A percentile compares a stretch with the other conserved stretches of the same genome.
phyloP scores from a whole-genome alignment of 2,329 filamentous ascomycete genomes.

The Torrubiella hemipterigena region DNA sequence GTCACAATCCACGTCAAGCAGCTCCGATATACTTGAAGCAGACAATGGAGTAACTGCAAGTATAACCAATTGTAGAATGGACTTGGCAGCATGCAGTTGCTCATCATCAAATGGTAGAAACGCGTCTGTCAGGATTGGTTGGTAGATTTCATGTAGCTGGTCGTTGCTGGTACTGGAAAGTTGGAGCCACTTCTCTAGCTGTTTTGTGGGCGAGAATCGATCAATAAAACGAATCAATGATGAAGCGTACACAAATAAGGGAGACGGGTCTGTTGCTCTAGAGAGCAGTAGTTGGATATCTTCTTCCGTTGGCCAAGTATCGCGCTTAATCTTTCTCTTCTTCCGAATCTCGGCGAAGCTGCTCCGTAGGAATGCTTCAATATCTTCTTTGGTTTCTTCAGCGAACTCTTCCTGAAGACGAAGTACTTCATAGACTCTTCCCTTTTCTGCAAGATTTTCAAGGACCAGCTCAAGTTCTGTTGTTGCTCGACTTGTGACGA shows the following conservation, averaged over 20 bases:
- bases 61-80: not conserved
- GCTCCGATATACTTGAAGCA: not conserved
- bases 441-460: not conserved
- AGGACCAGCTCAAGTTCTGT: not conserved
- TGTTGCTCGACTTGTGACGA: not conserved
- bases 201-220: not conserved
- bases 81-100: not conserved
- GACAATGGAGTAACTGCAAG: not conserved
- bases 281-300: not conserved
- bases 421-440: slow-evolving; percentile 1
- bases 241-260: slow-evolving; percentile 2
- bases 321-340: not conserved
- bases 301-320: slow-evolving; percentile 1
- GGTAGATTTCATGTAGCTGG: not conserved
- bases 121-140: not conserved
- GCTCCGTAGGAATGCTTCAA: not conserved
- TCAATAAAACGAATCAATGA: slow-evolving; percentile 5
- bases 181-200: not conserved
- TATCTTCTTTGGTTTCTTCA: slow-evolving; percentile 4
- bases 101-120: not conserved
- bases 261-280: not conserved
- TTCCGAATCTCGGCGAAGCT: slow-evolving; percentile 2
- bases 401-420: slow-evolving; percentile 3
- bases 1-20: not conserved
- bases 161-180: not conserved